Conservation (phyloP, 2,329 filamentous ascomycete genomes). For the Aspergillus novoparasiticus region DNA sequence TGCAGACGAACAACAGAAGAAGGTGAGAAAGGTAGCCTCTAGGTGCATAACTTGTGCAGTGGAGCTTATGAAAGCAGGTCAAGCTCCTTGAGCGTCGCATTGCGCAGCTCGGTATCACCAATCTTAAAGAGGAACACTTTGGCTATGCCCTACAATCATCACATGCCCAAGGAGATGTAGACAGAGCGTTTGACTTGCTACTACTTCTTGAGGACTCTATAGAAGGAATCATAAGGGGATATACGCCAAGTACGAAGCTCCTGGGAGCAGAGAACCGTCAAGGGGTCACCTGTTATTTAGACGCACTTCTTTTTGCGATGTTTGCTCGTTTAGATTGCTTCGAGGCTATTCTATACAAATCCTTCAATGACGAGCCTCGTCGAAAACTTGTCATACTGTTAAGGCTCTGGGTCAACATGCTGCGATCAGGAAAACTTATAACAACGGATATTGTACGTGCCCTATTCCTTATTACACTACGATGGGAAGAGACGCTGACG, state of each 20-base stretch:
- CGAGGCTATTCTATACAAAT: conserved; percentile 85
- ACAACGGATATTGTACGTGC: conserved; percentile 73
- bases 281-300: conserved; percentile 91
- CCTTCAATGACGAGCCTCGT: conserved; percentile 71
- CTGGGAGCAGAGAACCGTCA: conserved; percentile 84
- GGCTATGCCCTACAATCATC: conserved; percentile 63
- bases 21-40: conserved; percentile 27
- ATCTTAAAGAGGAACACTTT: conserved; percentile 64
- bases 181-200: conserved; percentile 75
- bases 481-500: conserved; percentile 3
- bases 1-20: conserved; percentile 36
- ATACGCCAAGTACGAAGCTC: conserved; percentile 71
- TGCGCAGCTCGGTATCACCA: conserved; percentile 55
- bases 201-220: conserved; percentile 78
- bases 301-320: conserved; percentile 92
- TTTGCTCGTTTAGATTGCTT: conserved; percentile 88
- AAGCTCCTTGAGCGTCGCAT: conserved; percentile 57
- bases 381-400: conserved; percentile 76
- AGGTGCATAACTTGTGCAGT: neutral
- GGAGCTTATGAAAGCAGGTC: conserved; percentile 42
- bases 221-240: conserved; percentile 74
- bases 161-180: conserved; percentile 69
- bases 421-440: conserved; percentile 82
- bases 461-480: neutral
- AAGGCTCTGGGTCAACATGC: conserved; percentile 89